phyloP scores from a whole-genome alignment of 352 stramenopile species.

The Phytopythium oedochilum region DNA sequence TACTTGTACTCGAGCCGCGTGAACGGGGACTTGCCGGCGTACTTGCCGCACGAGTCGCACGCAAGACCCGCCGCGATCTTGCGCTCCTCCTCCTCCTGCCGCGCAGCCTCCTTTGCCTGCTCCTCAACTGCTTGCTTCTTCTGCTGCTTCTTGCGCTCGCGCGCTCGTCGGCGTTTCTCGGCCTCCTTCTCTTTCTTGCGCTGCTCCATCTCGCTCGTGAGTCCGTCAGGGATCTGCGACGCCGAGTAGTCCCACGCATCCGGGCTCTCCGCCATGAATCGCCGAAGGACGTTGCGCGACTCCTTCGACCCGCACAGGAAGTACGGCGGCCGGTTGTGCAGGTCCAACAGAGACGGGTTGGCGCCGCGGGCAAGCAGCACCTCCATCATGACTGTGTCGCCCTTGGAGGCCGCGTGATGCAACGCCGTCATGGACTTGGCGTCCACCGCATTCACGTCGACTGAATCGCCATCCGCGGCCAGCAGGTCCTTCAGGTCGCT shows the following conservation, averaged over 20 bases:
- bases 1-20: conserved; percentile 91
- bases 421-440: conserved; percentile 70
- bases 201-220: conserved; percentile 82
- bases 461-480: conserved; percentile 7
- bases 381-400: conserved; percentile 37
- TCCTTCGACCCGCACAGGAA: conserved; percentile 89
- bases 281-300: conserved; percentile 88
- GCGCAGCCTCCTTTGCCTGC: conserved; percentile 62
- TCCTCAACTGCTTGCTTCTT: conserved; percentile 70
- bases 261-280: conserved; percentile 77
- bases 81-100: conserved; percentile 51
- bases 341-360: conserved; percentile 82
- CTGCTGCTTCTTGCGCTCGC: conserved; percentile 90
- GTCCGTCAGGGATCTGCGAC: conserved; percentile 65
- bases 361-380: conserved; percentile 81
- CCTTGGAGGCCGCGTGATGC: conserved; percentile 58
- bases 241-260: conserved; percentile 73
- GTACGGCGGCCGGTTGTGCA: conserved; percentile 81
- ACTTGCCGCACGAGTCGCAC: conserved; percentile 80
- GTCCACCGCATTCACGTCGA: conserved; percentile 58
- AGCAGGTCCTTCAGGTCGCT: conserved; percentile 38
- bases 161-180: conserved; percentile 83
- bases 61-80: conserved; percentile 74
- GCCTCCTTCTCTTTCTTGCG: conserved; percentile 84
- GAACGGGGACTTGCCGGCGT: conserved; percentile 85